Evolutionary conservation across 139 green algal species (phyloP).

Genomic region (Penium margaritaceum): DNA sequence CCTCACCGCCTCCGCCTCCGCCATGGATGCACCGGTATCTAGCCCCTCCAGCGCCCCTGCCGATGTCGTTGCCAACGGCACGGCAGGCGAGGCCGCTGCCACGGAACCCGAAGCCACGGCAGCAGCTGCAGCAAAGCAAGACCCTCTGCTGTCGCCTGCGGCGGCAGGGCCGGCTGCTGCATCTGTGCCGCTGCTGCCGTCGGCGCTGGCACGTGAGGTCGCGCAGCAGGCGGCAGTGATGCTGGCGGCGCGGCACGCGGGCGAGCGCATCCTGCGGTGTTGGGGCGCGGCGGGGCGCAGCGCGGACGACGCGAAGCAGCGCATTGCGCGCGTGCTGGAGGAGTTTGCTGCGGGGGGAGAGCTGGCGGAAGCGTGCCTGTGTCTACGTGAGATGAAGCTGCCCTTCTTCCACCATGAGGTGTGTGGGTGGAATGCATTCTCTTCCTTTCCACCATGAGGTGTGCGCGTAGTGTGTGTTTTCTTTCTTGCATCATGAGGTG

Average conservation of each 20-base stretch:
- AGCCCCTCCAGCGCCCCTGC: neutral
- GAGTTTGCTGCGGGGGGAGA: slow-evolving; percentile 78
- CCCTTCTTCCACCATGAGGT: slow-evolving; percentile 55
- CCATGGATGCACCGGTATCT: neutral
- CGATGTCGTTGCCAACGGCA: neutral
- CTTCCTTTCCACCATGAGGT: too few relatives aligned
- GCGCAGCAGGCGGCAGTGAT: slow-evolving; percentile 49
- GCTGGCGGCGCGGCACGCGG: slow-evolving; percentile 57
- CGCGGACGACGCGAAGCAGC: slow-evolving; percentile 54
- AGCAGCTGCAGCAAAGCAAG: neutral
- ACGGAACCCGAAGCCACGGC: neutral
- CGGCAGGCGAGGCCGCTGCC: neutral
- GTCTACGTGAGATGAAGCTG: slow-evolving; percentile 41
- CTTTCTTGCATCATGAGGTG: too few relatives aligned
- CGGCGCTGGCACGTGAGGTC: slow-evolving; percentile 11
- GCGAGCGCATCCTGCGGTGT: slow-evolving; percentile 70
- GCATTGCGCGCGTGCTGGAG: slow-evolving; percentile 57
- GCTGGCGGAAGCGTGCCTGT: slow-evolving; percentile 45
- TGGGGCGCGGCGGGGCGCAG: slow-evolving; percentile 57
- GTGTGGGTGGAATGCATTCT: neutral
- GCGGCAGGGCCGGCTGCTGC: neutral
- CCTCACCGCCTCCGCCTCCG: neutral
- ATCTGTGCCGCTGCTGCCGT: neutral
- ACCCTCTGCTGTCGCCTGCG: neutral
- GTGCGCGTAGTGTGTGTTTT: too few relatives aligned